Conservation (phyloP, 1,139 yeast genomes). For the Sugiyamaella pinicola region DNA sequence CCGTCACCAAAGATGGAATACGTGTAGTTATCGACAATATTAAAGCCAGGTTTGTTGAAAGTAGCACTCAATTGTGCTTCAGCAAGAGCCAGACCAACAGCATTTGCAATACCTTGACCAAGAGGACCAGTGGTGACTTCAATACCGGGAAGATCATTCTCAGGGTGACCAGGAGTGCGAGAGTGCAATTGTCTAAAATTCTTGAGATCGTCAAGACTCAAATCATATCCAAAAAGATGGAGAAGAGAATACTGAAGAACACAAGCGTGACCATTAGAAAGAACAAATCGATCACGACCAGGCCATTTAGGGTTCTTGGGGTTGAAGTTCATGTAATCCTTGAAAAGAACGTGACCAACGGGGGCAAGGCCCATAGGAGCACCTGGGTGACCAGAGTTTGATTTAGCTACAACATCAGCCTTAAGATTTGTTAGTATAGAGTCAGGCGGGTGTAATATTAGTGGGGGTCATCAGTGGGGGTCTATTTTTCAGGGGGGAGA, state of each 20-base stretch:
- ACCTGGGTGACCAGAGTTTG: conserved; percentile 99
- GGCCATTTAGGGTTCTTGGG: conserved; percentile 91
- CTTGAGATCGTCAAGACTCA: conserved; percentile 84
- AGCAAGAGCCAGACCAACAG: conserved; percentile 96
- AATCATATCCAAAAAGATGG: conserved; percentile 82
- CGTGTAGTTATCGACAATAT: conserved; percentile 67
- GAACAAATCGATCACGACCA: conserved; percentile 92
- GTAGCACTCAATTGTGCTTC: conserved; percentile 90
- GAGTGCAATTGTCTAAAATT: conserved; percentile 88
- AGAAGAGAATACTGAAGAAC: conserved; percentile 85
- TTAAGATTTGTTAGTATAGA: conserved; percentile 9
- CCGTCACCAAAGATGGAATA: conserved; percentile 94
- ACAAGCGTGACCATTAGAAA: conserved; percentile 97
- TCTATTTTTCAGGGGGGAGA: not conserved
- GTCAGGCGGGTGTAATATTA: not conserved
- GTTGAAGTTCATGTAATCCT: conserved; percentile 75
- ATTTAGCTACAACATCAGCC: conserved; percentile 79
- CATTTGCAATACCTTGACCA: conserved; percentile 97
- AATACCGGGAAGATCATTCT: conserved; percentile 77
- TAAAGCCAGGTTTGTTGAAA: conserved; percentile 84
- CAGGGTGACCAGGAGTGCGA: conserved; percentile 98
- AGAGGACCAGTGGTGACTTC: conserved; percentile 99
- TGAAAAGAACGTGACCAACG: conserved; percentile 73
- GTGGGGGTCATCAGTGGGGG: conserved; percentile 8
- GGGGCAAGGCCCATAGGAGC: conserved; percentile 99